Conservation (phyloP, 441 rosid genomes). For the Manihot esculenta region DNA sequence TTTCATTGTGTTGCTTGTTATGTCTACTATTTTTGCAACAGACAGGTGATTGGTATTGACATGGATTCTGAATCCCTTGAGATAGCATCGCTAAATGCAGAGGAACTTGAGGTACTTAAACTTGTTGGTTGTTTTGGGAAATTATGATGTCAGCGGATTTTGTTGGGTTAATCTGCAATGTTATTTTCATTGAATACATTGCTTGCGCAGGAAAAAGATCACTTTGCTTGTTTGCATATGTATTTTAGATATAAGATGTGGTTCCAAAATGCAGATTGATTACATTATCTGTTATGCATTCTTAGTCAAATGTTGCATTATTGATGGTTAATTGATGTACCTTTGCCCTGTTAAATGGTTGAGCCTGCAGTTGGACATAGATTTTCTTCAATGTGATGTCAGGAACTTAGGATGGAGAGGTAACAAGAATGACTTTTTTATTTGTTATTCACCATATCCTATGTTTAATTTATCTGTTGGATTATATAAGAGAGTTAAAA, state of each 20-base stretch:
- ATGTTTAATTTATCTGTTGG: background rate
- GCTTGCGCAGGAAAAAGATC: background rate
- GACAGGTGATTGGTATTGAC: conserved; percentile 79
- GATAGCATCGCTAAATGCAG: conserved; percentile 69
- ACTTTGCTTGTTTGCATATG: background rate
- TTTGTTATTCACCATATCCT: background rate
- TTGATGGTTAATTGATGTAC: conserved; percentile 16
- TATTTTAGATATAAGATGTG: background rate
- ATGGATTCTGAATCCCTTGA: conserved; percentile 75
- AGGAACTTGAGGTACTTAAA: conserved; percentile 67
- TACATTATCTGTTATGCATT: background rate
- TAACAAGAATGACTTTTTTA: conserved; percentile 20
- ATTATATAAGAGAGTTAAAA: conserved; percentile 3
- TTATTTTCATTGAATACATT: background rate
- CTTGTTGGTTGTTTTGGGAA: background rate
- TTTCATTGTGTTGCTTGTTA: conserved; percentile 12
- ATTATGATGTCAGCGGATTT: conserved; percentile 7
- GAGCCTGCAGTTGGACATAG: conserved; percentile 69
- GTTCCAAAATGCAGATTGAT: background rate
- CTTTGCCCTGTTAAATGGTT: conserved; percentile 15
- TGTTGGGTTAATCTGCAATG: background rate
- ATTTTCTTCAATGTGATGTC: conserved; percentile 74
- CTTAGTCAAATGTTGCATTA: background rate
- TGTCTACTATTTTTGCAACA: conserved; percentile 28
- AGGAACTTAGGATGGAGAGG: conserved; percentile 68